Evolutionary conservation across 768 basidiomycete species (phyloP).

Genomic region (Boletellus ananas): DNA sequence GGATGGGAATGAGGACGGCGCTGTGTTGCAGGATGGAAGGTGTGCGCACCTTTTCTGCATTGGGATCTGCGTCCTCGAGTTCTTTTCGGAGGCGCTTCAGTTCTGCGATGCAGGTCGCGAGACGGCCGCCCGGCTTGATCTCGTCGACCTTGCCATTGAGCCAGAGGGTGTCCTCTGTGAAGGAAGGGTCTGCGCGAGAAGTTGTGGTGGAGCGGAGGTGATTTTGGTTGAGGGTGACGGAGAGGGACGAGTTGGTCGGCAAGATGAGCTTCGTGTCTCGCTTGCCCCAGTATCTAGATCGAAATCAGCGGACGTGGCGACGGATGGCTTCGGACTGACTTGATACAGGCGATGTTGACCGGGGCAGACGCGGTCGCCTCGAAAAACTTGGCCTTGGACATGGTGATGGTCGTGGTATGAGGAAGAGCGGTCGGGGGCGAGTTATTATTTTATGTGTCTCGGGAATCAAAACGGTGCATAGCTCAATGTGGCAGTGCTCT

Average conservation of each 20-base stretch:
- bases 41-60: slow-evolving; percentile 56
- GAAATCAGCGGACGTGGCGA: slow-evolving; percentile 3
- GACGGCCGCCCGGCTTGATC: slow-evolving; percentile 76
- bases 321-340: slow-evolving; percentile 45
- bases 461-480: slow-evolving; percentile 5
- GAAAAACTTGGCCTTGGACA: slow-evolving; percentile 56
- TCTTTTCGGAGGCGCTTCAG: slow-evolving; percentile 73
- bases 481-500: slow-evolving; percentile 20
- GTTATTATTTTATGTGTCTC: slow-evolving; percentile 10
- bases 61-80: slow-evolving; percentile 68
- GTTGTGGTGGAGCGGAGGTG: slow-evolving; percentile 93
- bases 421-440: not conserved
- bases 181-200: slow-evolving; percentile 75
- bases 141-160: slow-evolving; percentile 90
- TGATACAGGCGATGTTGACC: slow-evolving; percentile 98
- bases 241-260: slow-evolving; percentile 97
- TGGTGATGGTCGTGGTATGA: slow-evolving; percentile 29
- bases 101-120: slow-evolving; percentile 82
- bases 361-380: slow-evolving; percentile 91
- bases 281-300: slow-evolving; percentile 96
- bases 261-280: slow-evolving; percentile 92
- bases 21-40: not conserved
- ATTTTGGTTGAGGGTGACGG: slow-evolving; percentile 95
- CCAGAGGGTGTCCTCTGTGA: slow-evolving; percentile 81
- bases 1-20: not conserved